Conservation (phyloP, 169 alveolate genomes). For the Plasmodium coatneyi region DNA sequence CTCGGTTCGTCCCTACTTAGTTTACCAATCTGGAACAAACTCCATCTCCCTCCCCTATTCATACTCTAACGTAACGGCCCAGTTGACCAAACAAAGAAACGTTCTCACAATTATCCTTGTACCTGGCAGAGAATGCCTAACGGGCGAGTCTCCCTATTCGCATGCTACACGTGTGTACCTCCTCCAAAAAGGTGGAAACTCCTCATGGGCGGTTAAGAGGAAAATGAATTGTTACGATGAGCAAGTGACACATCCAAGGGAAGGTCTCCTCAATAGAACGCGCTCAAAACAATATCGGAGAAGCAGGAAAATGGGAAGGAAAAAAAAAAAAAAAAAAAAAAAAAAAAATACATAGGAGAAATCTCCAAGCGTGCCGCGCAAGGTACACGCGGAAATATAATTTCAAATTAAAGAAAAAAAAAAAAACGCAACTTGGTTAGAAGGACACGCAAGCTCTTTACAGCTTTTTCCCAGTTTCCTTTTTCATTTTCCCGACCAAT, state of each 20-base stretch:
- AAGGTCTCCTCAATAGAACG: not conserved
- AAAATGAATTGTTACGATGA: not conserved
- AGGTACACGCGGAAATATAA: not conserved
- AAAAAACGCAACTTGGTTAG: not conserved
- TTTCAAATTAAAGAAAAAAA: not conserved
- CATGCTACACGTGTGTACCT: not conserved
- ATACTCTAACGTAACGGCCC: not conserved
- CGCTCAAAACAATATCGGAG: not conserved
- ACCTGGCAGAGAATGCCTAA: not conserved
- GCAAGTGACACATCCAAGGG: not conserved
- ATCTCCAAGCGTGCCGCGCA: not conserved
- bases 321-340: not conserved
- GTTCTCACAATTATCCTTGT: not conserved
- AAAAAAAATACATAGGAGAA: not conserved
- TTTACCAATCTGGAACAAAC: not conserved
- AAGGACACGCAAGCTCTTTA: not conserved
- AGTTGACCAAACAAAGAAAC: not conserved
- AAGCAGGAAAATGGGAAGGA: too few relatives aligned
- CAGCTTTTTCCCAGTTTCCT: not conserved
- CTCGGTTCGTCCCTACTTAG: not conserved
- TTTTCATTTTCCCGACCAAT: not conserved
- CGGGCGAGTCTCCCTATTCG: not conserved
- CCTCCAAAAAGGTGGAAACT: not conserved
- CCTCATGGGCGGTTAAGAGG: not conserved
- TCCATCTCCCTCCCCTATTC: not conserved